Percentiles rank a stretch among this genome's conserved stretches.
Conservation (phyloP, 768 basidiomycete species). For the Kwoniella dejecticola region DNA sequence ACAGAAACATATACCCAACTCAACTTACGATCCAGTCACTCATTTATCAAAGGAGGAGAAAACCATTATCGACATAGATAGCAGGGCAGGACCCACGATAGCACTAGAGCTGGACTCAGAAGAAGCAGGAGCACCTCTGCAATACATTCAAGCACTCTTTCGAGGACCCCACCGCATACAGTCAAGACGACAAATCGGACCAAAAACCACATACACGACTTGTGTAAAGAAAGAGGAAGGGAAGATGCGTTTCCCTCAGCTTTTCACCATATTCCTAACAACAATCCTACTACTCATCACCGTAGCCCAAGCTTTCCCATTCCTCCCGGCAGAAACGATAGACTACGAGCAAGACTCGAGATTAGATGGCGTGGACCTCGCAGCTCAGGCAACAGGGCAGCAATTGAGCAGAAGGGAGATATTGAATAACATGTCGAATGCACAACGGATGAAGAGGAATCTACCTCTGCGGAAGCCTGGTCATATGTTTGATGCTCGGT, state of each 20-base stretch:
- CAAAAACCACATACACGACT: no score
- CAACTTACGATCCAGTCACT: no score
- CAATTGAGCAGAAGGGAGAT: neutral
- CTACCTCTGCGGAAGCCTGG: constrained; percentile 19
- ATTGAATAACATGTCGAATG: constrained; percentile 17
- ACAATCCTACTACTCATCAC: neutral
- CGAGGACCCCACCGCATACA: neutral
- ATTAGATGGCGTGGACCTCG: neutral
- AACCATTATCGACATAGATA: no score
- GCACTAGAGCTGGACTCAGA: no score
- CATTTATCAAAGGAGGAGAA: no score
- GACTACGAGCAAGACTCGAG: neutral
- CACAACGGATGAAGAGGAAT: constrained; percentile 11
- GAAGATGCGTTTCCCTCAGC: neutral
- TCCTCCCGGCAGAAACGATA: neutral
- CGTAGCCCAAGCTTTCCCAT: neutral
- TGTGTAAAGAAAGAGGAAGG: neutral
- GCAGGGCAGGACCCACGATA: no score
- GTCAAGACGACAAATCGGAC: no score
- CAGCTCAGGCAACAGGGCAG: neutral
- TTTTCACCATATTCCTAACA: constrained; percentile 3
- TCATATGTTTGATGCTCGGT: constrained; percentile 16
- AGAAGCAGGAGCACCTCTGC: no score
- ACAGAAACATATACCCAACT: no score
- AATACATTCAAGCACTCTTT: no score